phyloP scores from a whole-genome alignment of 345 rosid genomes.

The Adansonia digitata region DNA sequence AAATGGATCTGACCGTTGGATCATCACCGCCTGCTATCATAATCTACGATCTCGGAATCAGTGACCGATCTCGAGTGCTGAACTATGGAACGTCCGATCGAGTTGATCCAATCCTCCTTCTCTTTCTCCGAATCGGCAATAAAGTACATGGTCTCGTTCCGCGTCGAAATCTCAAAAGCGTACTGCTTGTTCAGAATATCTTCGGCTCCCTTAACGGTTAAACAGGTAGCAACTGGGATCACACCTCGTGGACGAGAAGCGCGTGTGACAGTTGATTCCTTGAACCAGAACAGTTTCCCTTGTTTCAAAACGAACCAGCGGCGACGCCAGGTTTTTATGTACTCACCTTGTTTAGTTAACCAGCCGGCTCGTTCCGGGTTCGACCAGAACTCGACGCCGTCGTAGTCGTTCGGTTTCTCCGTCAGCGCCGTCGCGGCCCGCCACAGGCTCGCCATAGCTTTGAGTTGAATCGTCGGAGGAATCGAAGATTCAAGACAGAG shows the following conservation, averaged over 20 bases:
- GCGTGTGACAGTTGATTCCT: conserved; percentile 51
- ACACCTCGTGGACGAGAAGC: conserved; percentile 60
- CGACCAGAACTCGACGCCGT: conserved; percentile 61
- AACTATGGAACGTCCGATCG: conserved; percentile 69
- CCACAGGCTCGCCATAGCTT: conserved; percentile 37
- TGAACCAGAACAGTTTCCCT: conserved; percentile 76
- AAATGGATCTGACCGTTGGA: background rate
- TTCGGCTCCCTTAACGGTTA: conserved; percentile 73
- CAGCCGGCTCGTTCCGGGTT: conserved; percentile 62
- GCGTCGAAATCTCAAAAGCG: conserved; percentile 61
- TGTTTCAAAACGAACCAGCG: conserved; percentile 74
- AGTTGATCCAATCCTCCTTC: conserved; percentile 80
- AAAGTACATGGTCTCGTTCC: conserved; percentile 55
- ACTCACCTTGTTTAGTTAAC: conserved; percentile 68
- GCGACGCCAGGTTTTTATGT: conserved; percentile 73
- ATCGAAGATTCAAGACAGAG: background rate
- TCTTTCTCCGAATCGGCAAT: conserved; percentile 71
- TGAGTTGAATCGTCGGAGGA: conserved; percentile 7
- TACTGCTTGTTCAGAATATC: conserved; percentile 53
- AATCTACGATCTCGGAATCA: conserved; percentile 65
- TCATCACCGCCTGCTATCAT: conserved; percentile 40
- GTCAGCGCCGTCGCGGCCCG: conserved; percentile 36
- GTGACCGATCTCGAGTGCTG: conserved; percentile 70
- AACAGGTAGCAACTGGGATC: conserved; percentile 51
- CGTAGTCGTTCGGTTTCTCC: conserved; percentile 29